Evolutionary conservation across 2,329 filamentous ascomycete species (phyloP).

Genomic region (Onygenales sp.): DNA sequence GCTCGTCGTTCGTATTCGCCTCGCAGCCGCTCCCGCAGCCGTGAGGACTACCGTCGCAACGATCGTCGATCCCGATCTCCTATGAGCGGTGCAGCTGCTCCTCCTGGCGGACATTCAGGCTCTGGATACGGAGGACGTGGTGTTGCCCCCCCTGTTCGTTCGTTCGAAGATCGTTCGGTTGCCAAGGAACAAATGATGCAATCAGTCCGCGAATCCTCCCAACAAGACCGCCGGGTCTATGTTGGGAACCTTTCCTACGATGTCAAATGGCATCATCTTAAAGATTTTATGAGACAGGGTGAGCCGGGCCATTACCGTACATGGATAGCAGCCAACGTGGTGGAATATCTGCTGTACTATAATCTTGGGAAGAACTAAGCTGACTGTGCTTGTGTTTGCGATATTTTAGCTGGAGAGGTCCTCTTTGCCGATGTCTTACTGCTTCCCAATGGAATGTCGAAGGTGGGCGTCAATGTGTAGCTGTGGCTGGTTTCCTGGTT

Average conservation of each 20-base stretch:
- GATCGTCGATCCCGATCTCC: slow-evolving; percentile 75
- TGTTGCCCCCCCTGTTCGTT: slow-evolving; percentile 58
- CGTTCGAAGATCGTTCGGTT: slow-evolving; percentile 71
- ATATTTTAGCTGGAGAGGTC: slow-evolving; percentile 79
- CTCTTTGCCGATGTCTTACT: slow-evolving; percentile 98
- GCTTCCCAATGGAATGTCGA: slow-evolving; percentile 99
- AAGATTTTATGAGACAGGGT: slow-evolving; percentile 99
- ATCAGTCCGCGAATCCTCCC: slow-evolving; percentile 84
- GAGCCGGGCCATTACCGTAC: slow-evolving; percentile 33
- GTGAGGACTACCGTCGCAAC: slow-evolving; percentile 66
- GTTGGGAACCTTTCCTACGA: slow-evolving; percentile 98
- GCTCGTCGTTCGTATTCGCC: slow-evolving; percentile 71
- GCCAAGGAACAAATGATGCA: slow-evolving; percentile 95
- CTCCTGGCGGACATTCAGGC: slow-evolving; percentile 62
- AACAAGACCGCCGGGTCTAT: slow-evolving; percentile 98
- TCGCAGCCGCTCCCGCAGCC: slow-evolving; percentile 67
- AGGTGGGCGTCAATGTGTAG: slow-evolving; percentile 95
- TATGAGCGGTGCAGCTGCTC: slow-evolving; percentile 64
- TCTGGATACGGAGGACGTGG: slow-evolving; percentile 48
- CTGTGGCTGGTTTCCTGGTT: slow-evolving; percentile 69
- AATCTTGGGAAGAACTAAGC: slow-evolving; percentile 12
- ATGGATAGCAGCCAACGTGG: neutral
- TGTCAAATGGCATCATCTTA: slow-evolving; percentile 99
- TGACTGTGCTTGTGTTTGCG: slow-evolving; percentile 24
- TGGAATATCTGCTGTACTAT: slow-evolving; percentile 11